phyloP scores from a whole-genome alignment of 2,329 filamentous ascomycete species.

The Didymella arachidicola region DNA sequence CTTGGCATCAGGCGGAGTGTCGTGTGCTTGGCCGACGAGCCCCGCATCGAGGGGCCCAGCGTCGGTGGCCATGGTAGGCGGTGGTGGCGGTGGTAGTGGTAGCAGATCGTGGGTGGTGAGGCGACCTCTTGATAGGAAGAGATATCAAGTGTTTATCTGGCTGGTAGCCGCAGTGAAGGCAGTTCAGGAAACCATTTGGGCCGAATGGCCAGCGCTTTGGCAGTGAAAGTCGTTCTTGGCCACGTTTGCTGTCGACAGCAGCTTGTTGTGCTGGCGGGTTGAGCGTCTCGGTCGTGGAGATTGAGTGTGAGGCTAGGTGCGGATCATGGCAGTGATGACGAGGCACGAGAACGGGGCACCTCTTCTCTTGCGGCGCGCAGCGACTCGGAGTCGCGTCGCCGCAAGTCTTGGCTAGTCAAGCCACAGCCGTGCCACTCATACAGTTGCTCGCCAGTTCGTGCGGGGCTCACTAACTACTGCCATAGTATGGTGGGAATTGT shows the following conservation, averaged over 20 bases:
- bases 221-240: neutral
- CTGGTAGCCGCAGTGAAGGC: conserved; percentile 30
- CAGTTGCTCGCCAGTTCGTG: neutral
- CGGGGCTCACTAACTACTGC: conserved; percentile 4
- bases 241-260: conserved; percentile 1
- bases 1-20: conserved; percentile 7
- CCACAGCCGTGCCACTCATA: too few relatives aligned
- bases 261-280: conserved; percentile 1
- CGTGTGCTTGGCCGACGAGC: conserved; percentile 25
- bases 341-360: conserved; percentile 1
- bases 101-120: neutral
- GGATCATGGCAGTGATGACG: conserved; percentile 5
- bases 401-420: conserved; percentile 10
- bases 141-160: conserved; percentile 17
- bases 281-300: neutral
- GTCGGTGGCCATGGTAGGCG: conserved; percentile 35
- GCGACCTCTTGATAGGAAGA: neutral
- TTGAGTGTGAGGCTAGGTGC: neutral
- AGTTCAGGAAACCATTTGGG: conserved; percentile 40
- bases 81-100: neutral
- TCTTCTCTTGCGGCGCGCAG: conserved; percentile 2
- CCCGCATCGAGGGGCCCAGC: conserved; percentile 25
- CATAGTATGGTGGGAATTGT: too few relatives aligned
- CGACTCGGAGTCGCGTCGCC: conserved; percentile 19
- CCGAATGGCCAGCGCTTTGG: neutral